Evolutionary conservation across 1,284 basidiomycete genomes (phyloP), one percentile per base, ranked within the genome.

Genomic region (Apiotrichum akiyoshidainum): DNA sequence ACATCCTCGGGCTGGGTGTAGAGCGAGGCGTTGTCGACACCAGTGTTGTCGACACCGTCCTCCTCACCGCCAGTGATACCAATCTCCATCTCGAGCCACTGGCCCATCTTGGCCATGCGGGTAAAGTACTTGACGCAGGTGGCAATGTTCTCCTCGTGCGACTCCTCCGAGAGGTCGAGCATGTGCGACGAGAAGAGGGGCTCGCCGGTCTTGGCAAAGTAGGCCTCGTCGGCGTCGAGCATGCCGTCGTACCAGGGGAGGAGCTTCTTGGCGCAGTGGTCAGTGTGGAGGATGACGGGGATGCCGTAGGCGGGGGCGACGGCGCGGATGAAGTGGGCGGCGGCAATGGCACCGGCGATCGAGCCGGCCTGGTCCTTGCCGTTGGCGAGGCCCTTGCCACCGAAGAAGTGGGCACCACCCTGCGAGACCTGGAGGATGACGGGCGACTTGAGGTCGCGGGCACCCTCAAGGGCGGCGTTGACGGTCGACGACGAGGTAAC

Each of bases 51-150:
- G 55, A 99, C 95, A 78, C 95, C 95, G 75, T 99, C 95, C 81
- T 99, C 95, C 80, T 99, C 95, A 76, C 95, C 95, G 78, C 95
- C 96, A 60, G 96, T 99, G 81, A 99, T 99, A 76, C 96, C 96
- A 77, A 99, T 99, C 82, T 99, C 96, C 96, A 99, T 99, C 85
- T 99, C 96, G 79, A 99, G 92, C 93, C 93, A 99, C 71, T 92
- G 82, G 65, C 89, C 88, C 75, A 98, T 81, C 68, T 88, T 86
- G 33, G 91, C 90, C 92, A 99, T 92, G 77, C 92, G 90, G 80
- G 87, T 84, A 80, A 99, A 95, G 85, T 99, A 99, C 80, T 93
- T 86, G 63, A 84, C 89, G 80, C 96, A 99, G 54, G 83, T 92
- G 59, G 83, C 86, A 74, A 99, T 99, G 85, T 99, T 99, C 76